Percentiles rank a stretch among this genome's conserved stretches.
Conservation (phyloP, 768 basidiomycete genomes). For the Dentipellis fragilis region DNA sequence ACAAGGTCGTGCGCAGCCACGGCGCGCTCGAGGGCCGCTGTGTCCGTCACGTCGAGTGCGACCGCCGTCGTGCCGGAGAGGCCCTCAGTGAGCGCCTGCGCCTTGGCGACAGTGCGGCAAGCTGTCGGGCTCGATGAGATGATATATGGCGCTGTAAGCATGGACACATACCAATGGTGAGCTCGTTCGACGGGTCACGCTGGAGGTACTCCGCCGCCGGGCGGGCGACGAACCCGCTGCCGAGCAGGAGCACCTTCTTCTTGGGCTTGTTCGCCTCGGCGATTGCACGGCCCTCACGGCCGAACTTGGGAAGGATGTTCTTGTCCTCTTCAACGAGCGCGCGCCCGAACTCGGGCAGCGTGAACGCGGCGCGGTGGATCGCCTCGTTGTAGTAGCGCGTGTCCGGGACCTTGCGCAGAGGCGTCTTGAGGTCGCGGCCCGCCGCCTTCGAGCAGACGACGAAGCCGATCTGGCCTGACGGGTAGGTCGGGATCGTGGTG, state of each 20-base stretch:
- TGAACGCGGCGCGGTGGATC: constrained; percentile 76
- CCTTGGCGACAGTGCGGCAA: constrained; percentile 77
- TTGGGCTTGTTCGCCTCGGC: constrained; percentile 36
- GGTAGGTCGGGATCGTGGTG: constrained; percentile 97
- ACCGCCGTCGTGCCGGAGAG: constrained; percentile 65
- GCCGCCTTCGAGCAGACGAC: constrained; percentile 77
- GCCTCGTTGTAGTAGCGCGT: constrained; percentile 81
- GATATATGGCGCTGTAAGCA: not conserved
- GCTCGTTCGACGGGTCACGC: constrained; percentile 65
- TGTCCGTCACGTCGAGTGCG: constrained; percentile 72
- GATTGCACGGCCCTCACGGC: constrained; percentile 42
- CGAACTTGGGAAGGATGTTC: constrained; percentile 68
- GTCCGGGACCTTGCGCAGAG: constrained; percentile 58
- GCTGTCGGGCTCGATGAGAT: constrained; percentile 31
- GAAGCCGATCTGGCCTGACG: constrained; percentile 96
- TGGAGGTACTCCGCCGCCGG: constrained; percentile 95
- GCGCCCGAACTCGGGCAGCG: constrained; percentile 88
- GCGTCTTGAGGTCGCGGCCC: constrained; percentile 57
- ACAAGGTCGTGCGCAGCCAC: constrained; percentile 87
- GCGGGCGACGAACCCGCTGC: constrained; percentile 89
- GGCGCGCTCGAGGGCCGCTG: constrained; percentile 64
- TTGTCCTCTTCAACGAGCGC: constrained; percentile 63
- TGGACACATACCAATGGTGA: constrained; percentile 65
- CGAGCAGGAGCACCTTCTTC: constrained; percentile 79
- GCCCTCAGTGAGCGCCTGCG: constrained; percentile 55